These are phyloP conservation scores for Verticillium alfalfae DNA, from an alignment of 2,329 filamentous ascomycete species.

Conservation along the genomic window DNA sequence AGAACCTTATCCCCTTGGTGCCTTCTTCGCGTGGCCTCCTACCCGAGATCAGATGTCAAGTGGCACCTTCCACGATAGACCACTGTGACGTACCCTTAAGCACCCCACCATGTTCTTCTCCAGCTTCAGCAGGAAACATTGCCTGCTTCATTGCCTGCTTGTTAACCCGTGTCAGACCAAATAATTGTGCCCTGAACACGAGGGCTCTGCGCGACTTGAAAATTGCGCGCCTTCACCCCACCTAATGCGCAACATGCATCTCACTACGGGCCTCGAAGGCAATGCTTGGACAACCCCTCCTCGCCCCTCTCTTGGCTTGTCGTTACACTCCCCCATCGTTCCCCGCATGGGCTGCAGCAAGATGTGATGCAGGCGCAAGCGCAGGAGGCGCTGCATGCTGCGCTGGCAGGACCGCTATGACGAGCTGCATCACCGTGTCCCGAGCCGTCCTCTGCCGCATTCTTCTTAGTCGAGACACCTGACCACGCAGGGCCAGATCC, in stretches of 20 bases:
- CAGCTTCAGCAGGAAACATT: no score
- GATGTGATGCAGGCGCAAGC: constrained; percentile 5
- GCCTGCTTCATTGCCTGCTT: no score
- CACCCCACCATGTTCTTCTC: no score
- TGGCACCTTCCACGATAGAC: no score
- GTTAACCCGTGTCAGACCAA: not conserved
- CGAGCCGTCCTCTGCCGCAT: not conserved
- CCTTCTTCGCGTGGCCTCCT: no score
- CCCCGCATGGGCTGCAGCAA: constrained; percentile 11
- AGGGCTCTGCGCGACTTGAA: not conserved
- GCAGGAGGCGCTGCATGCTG: constrained; percentile 10
- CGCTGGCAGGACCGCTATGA: constrained; percentile 11
- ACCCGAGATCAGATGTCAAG: no score
- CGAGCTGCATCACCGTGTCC: constrained; percentile 2
- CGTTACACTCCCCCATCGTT: constrained; percentile 8
- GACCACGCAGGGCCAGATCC: not conserved
- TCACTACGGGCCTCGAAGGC: not conserved
- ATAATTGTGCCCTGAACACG: not conserved
- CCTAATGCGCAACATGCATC: not conserved
- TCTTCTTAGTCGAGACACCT: not conserved
- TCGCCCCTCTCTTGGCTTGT: constrained; percentile 1
- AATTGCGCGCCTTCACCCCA: not conserved
- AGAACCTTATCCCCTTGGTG: no score
- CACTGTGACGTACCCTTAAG: no score
- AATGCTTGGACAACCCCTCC: not conserved